Base-by-base conservation (phyloP, 768 basidiomycete genomes). In the Rhodotorula graminis region DNA sequence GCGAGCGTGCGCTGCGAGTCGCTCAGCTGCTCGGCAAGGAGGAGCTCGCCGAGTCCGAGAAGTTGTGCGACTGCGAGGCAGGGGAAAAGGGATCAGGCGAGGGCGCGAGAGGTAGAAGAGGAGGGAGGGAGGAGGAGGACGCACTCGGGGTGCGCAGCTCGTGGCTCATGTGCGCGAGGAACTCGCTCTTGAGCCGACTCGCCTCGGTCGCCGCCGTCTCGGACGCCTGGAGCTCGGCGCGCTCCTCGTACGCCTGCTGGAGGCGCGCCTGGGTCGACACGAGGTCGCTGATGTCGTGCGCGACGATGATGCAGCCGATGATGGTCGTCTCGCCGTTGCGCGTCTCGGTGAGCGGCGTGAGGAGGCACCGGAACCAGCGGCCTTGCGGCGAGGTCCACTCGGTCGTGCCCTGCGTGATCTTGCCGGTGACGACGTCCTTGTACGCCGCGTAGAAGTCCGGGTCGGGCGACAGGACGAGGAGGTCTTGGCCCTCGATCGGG, bases 141-240 rank as follows among this genome's bases (percentile, higher is more conserved):
- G 57, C 23, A 29, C 31, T 59, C 11, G 57, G 57, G 3, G 57
- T 59, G 10, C 59, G 40, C 40, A 70, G 47, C 60, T 77, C 76
- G 53, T 77, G 76, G 16, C 46, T 55, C 1, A 69, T 52, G 31
- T 49, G 61, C 12, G 76, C 65, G 52, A 77, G 67, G 63, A 71
- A 77, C 33, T 73, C 71, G 53, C 59, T 61, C 59, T 73, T 75
- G 27, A 77, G 63, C 8, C 76, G 56, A 5, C 69, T 68, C 3
- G 76, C 69, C 47, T 77, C 76, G 10, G 60, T 68, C 15, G 76
- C 76, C 10, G 74, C 76, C 12, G 60, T 66, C 50, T 75, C 76
- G n/a, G 71, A 59, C 6, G 72, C 74, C 27, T 69, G 59, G 2
- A 77, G 74, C 14, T 56, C n/a, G 0, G 68, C 69, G 19, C 71